Base-by-base conservation (phyloP, 139 green algal genomes). In the Coccomyxa sp. region DNA sequence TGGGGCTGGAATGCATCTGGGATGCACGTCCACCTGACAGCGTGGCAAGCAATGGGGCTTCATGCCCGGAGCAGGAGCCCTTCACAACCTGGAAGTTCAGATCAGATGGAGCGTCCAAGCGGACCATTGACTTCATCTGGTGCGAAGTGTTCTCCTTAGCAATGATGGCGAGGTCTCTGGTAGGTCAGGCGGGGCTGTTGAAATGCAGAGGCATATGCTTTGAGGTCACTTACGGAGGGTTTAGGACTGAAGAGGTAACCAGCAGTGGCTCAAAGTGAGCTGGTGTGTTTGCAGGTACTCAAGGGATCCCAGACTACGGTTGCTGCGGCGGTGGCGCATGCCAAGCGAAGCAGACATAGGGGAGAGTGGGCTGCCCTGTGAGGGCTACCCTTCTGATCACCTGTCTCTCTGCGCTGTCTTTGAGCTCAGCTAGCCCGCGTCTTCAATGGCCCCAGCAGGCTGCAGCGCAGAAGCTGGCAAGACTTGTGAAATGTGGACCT, bases 71-170 rank as follows among this genome's bases (percentile, higher is more conserved):
- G 7, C 72, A 82, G 76, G 70, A 76, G 55, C 79, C 77, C 16
- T 88, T 91, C 50, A 89, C 80, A 24, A 91, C 87, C 0, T 91
- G 87, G 87, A 82, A 82, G 37, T 82, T 78, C 10, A 50, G 78
- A 8, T 35, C 78, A 16, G 74, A 74, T 14, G 87, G 83, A 7
- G 82, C 82, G 41, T 81, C 77, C 8, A 85, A 85, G 77, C 79
- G 88, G 18, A 87, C 84, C 55, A 88, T 85, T 34, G 88, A 92
- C 78, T 89, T 89, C 83, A 86, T 92, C 39, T 92, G 82, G 81
- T 88, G 69, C 31, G 68, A 0, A 6, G 8, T n/a, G 44, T 16
- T 58, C 44, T 12, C 14, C 44, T 58, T 16, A 29, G 44, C 44
- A 12, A 58, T n/a, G n/a, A n/a, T n/a, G n/a, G n/a, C n/a, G n/a